These are phyloP conservation scores for Xylaria grammica DNA, from an alignment of 495 filamentous ascomycete species.

Conservation along the genomic window DNA sequence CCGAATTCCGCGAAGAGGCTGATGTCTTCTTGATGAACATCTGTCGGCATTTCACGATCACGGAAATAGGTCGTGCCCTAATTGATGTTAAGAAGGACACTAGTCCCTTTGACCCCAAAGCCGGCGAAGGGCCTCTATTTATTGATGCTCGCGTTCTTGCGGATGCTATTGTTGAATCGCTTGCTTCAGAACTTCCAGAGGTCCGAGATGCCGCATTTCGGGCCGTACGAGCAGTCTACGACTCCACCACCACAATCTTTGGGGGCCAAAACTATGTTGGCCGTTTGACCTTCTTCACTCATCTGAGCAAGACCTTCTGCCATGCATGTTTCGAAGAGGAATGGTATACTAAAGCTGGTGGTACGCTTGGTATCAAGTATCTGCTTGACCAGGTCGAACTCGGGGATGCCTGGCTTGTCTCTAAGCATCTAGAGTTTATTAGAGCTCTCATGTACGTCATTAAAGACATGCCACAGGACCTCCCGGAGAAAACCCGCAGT, in stretches of 20 bases:
- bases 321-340: constrained; percentile 96
- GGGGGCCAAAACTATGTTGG: constrained; percentile 71
- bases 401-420: constrained; percentile 80
- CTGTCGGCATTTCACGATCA: constrained; percentile 84
- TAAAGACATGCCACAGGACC: constrained; percentile 93
- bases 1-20: constrained; percentile 76
- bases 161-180: constrained; percentile 83
- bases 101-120: constrained; percentile 78
- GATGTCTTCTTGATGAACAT: constrained; percentile 75
- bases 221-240: constrained; percentile 75
- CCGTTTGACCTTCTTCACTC: constrained; percentile 78
- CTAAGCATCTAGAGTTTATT: constrained; percentile 82
- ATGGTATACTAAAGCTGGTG: constrained; percentile 96
- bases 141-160: constrained; percentile 85
- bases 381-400: constrained; percentile 79
- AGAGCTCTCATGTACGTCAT: constrained; percentile 91
- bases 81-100: constrained; percentile 72
- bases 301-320: constrained; percentile 79
- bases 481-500: constrained; percentile 82
- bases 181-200: constrained; percentile 78
- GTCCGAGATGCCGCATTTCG: constrained; percentile 85
- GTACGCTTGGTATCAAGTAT: constrained; percentile 84
- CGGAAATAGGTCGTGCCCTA: constrained; percentile 86
- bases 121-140: constrained; percentile 84
- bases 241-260: constrained; percentile 80